A percentile compares a stretch with the other conserved stretches of the same genome.
Evolutionary conservation across 768 basidiomycete species (phyloP).

Genomic region (Xanthoconium stramineum): DNA sequence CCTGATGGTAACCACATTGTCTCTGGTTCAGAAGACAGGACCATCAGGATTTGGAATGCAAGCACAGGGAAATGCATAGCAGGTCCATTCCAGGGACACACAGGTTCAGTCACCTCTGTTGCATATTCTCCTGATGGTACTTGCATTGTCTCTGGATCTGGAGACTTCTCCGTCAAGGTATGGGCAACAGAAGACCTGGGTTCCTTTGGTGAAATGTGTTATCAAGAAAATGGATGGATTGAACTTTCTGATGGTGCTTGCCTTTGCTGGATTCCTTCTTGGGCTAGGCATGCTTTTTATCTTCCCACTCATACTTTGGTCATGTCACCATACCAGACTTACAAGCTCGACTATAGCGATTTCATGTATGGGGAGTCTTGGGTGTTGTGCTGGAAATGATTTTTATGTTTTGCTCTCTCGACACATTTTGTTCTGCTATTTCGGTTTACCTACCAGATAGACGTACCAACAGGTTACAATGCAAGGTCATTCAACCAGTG

Average conservation of each 20-base stretch:
- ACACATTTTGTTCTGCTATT: neutral
- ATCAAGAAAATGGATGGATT: constrained; percentile 17
- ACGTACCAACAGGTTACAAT: neutral
- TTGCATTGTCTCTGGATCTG: constrained; percentile 15
- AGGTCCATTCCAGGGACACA: constrained; percentile 17
- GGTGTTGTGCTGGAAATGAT: constrained; percentile 16
- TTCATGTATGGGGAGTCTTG: constrained; percentile 21
- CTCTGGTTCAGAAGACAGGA: constrained; percentile 18
- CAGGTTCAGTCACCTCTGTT: constrained; percentile 1
- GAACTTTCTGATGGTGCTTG: constrained; percentile 4
- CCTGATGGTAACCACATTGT: constrained; percentile 16
- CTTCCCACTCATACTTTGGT: constrained; percentile 17
- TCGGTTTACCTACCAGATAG: neutral
- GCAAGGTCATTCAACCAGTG: too few relatives aligned
- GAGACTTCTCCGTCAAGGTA: constrained; percentile 9
- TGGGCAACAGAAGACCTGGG: neutral
- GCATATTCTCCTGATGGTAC: constrained; percentile 19
- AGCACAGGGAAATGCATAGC: constrained; percentile 12
- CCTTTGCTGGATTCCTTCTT: constrained; percentile 21
- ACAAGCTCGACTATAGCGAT: constrained; percentile 9
- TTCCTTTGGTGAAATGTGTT: constrained; percentile 3
- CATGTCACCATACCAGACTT: constrained; percentile 7
- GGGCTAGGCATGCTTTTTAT: constrained; percentile 15
- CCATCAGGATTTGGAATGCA: constrained; percentile 18
- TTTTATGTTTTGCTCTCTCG: neutral